Evolutionary conservation across 2,329 filamentous ascomycete genomes (phyloP), one percentile per base, ranked within the genome.

Genomic region (Pseudomassariella vexata): DNA sequence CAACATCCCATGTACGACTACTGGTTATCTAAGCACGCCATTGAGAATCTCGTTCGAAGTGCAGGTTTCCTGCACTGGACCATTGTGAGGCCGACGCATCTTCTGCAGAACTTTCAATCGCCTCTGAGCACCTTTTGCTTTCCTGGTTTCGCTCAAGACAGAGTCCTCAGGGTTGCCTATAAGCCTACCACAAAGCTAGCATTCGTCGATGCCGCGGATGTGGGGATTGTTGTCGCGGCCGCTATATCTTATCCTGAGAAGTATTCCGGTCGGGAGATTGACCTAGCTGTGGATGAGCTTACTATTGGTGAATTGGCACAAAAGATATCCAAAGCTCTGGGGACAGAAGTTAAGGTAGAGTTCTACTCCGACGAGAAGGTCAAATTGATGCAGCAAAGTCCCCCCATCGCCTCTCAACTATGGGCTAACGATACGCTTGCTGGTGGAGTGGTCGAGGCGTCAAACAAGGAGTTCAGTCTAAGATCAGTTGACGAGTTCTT

Each of bases 1-100:
- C 19, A 26, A 6, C 17, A 21, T 11, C 17, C 20, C n/a, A 21
- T 21, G 28, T 35, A 30, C 10, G 27, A 22, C 8, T 35, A 35
- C 12, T 35, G 33, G 33, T 9, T 17, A 15, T 12, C 27, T 9
- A 35, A 35, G 23, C 21, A 27, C 17, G 33, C 21, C 14, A 22
- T 27, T 11, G 33, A 35, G 33, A 16, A 35, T 14, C 28, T 31
- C n/a, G 33, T 35, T 6, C 21, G 33, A 10, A 18, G 20, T 19
- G 28, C 18, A 4, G 28, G 33, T 7, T 35, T 35, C 16, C 15
- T n/a, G 22, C 20, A n/a, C 23, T 31, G 21, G 27, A 35, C 33
- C 3, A 27, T 35, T 19, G 19, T 31, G 1, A 27, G 23, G 6
- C 28, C 31, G 15, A n/a, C 19, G 1, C 16, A 21, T 5, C 31